Conservation (phyloP, 129 eudicot genomes). For the Gnaphalium uliginosum region DNA sequence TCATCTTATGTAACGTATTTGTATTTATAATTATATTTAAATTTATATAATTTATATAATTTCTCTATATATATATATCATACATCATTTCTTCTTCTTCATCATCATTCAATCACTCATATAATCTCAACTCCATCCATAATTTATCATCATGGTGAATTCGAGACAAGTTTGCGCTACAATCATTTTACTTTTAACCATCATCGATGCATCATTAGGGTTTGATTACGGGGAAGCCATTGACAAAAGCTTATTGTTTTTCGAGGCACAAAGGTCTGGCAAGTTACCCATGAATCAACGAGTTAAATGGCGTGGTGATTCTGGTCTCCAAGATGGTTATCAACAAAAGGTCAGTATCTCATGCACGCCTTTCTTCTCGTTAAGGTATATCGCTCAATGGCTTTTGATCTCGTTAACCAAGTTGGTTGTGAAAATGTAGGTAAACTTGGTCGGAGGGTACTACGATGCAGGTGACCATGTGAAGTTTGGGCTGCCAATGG, state of each 20-base stretch:
- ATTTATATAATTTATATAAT: background rate
- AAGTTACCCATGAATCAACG: slow-evolving; percentile 58
- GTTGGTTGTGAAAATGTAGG: slow-evolving; percentile 40
- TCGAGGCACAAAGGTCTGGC: slow-evolving; percentile 89
- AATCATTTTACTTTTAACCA: slow-evolving; percentile 33
- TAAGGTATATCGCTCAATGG: background rate
- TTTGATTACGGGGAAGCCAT: slow-evolving; percentile 69
- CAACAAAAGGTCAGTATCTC: slow-evolving; percentile 51
- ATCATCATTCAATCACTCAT: background rate
- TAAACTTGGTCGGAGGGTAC: slow-evolving; percentile 80
- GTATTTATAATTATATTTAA: no score
- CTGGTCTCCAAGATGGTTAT: slow-evolving; percentile 69
- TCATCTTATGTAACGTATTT: slow-evolving; percentile 1
- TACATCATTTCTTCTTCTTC: slow-evolving; percentile 32
- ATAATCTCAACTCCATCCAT: background rate
- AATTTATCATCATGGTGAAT: slow-evolving; percentile 21
- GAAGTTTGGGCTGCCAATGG: slow-evolving; percentile 86
- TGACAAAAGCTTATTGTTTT: slow-evolving; percentile 70
- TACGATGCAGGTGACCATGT: slow-evolving; percentile 92
- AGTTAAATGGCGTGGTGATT: slow-evolving; percentile 75
- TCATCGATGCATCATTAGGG: slow-evolving; percentile 36
- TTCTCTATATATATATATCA: background rate
- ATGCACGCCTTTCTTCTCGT: background rate
- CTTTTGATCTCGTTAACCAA: background rate
- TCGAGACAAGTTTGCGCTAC: slow-evolving; percentile 23